Base-by-base conservation (phyloP, 163 green algal species). In the Scenedesmus sp. region DNA sequence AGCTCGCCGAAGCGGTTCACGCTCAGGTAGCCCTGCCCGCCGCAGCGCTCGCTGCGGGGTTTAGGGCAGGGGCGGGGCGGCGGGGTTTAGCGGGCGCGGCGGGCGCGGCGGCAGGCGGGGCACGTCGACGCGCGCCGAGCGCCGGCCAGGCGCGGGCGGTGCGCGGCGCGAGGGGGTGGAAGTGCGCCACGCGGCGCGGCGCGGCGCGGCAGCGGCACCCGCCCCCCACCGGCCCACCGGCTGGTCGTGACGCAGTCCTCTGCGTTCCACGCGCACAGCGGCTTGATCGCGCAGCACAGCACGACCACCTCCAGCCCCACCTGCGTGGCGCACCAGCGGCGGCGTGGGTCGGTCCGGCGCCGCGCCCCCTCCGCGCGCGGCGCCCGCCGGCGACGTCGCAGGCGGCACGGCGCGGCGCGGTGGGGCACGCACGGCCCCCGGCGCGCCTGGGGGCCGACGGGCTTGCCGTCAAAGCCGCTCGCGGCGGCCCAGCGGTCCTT, bases 261-360 rank as follows among this genome's bases (percentile, higher is more conserved):
- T 4, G 84, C 77, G 84, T 97, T 95, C 94, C 94, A 98, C 18
- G 87, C 87, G 78, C 92, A 96, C 83, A 98, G 84, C 44, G 94
- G 94, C 89, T 98, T 97, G 86, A 98, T 97, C 72, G 89, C 91
- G 85, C 94, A 98, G 86, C 92, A 96, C 69, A 97, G 88, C 73
- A 94, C 90, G 51, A 97, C 89, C 39, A 97, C 90, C 85, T 96
- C 71, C n/a, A 72, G 71, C 3, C 80, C 70, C 34, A 78, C 57
- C 70, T 78, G 70, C 10, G 39, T 10, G 50, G n/a, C 26, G 50
- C 26, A 58, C 50, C n/a, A n/a, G n/a, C n/a, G n/a, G n/a, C n/a
- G n/a, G n/a, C n/a, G n/a, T n/a, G n/a, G n/a, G n/a, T n/a, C n/a
- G n/a, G n/a, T n/a, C n/a, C n/a, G n/a, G n/a, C n/a, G n/a, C n/a